phyloP scores from a whole-genome alignment of 345 rosid species.

The Rhodomyrtus tomentosa region DNA sequence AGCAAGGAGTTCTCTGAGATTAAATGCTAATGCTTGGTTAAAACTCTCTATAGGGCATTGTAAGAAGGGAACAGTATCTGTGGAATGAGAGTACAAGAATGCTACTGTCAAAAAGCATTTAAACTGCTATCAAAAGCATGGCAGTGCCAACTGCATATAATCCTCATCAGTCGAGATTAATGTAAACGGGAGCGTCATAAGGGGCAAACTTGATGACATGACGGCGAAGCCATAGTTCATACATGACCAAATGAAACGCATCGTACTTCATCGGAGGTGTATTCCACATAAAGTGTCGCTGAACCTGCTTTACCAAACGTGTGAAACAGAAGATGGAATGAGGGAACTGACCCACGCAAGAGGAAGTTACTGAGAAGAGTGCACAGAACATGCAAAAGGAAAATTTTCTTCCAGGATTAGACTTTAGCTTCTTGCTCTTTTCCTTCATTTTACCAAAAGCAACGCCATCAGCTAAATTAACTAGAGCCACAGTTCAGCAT shows the following conservation, averaged over 20 bases:
- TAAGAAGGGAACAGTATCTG: background rate
- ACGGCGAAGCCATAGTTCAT: conserved; percentile 80
- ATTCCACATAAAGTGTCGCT: conserved; percentile 87
- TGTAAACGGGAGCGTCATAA: background rate
- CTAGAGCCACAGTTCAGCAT: background rate
- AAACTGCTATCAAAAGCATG: background rate
- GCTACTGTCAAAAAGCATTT: background rate
- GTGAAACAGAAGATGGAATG: conserved; percentile 3
- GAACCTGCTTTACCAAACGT: conserved; percentile 29
- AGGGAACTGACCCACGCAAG: background rate
- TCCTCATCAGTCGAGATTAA: background rate
- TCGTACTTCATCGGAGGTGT: conserved; percentile 53
- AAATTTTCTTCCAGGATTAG: background rate
- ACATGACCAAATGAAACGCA: conserved; percentile 87
- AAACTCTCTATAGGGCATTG: no score
- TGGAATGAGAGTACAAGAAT: background rate
- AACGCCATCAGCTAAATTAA: background rate
- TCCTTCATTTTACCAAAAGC: background rate
- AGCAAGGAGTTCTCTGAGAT: background rate
- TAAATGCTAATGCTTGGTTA: no score
- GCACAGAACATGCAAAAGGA: background rate
- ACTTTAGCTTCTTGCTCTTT: background rate
- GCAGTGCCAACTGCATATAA: background rate
- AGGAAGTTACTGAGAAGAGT: background rate
- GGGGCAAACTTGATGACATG: conserved; percentile 45